Conservation (phyloP, 2,329 filamentous ascomycete genomes). For the Cladosporium austrohemisphaericum region DNA sequence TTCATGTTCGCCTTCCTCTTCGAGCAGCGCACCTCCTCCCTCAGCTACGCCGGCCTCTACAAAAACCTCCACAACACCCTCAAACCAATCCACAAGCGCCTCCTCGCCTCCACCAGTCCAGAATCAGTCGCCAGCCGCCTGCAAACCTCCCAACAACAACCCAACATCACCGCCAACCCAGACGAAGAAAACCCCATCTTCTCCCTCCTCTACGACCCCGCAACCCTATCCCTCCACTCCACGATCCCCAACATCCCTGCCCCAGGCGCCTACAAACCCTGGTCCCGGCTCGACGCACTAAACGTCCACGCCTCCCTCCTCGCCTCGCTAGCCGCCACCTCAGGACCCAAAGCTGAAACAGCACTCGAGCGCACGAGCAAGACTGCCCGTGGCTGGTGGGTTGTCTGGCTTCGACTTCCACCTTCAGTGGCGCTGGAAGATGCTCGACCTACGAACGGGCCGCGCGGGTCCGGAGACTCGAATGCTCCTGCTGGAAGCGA, state of each 20-base stretch:
- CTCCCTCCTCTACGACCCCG: conserved; percentile 59
- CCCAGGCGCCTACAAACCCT: conserved; percentile 41
- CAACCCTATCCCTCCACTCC: conserved; percentile 55
- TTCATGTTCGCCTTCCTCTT: conserved; percentile 79
- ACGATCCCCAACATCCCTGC: conserved; percentile 63
- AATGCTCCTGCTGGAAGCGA: not conserved
- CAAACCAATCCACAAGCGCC: conserved; percentile 43
- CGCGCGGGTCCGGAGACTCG: not conserved
- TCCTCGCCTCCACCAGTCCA: conserved; percentile 42
- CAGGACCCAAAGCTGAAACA: conserved; percentile 42
- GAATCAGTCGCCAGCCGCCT: conserved; percentile 42
- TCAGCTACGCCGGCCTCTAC: conserved; percentile 44
- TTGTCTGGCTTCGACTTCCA: conserved; percentile 59
- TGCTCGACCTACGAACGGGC: not conserved
- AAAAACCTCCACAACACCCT: conserved; percentile 52
- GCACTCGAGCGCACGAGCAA: conserved; percentile 57
- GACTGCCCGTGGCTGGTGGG: conserved; percentile 63
- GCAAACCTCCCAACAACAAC: conserved; percentile 25
- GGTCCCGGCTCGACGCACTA: conserved; percentile 57
- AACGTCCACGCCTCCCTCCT: conserved; percentile 60
- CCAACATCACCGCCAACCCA: conserved; percentile 32
- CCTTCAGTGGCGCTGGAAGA: conserved; percentile 19
- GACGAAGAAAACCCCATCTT: conserved; percentile 47
- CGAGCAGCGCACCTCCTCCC: conserved; percentile 55
- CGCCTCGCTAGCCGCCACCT: conserved; percentile 52